A percentile compares a stretch with the other conserved stretches of the same genome.
These are phyloP conservation scores for Lycium ferocissimum DNA, from an alignment of 257 asterid genomes.

Conservation along the genomic window DNA sequence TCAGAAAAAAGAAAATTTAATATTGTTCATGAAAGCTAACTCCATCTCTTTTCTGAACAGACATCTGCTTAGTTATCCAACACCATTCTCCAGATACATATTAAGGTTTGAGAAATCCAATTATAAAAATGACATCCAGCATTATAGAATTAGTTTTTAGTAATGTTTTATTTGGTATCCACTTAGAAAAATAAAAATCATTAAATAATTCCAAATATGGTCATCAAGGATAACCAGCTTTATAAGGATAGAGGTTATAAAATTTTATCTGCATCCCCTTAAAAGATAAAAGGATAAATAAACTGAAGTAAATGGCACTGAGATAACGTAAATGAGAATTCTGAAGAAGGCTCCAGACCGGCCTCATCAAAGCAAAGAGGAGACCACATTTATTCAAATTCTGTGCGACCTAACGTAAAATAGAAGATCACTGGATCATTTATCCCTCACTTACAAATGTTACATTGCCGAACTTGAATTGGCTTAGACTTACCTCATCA, in stretches of 20 bases:
- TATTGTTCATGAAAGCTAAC: background rate
- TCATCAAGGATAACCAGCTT: conserved; percentile 19
- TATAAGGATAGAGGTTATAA: background rate
- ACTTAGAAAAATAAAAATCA: background rate
- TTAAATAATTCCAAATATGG: background rate
- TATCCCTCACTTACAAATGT: conserved; percentile 18
- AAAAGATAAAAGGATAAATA: background rate
- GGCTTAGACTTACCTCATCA: conserved; percentile 70
- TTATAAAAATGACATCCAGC: background rate
- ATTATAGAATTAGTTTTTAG: background rate
- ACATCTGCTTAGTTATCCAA: background rate
- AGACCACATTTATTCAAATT: conserved; percentile 71
- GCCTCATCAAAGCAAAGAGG: conserved; percentile 95
- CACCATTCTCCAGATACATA: background rate
- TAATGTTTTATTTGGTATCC: background rate
- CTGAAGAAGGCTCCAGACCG: conserved; percentile 91
- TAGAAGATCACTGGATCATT: conserved; percentile 30
- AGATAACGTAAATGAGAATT: conserved; percentile 76
- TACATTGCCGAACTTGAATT: conserved; percentile 24
- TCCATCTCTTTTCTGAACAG: background rate
- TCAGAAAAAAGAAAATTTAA: background rate
- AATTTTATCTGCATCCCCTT: background rate
- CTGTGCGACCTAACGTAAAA: conserved; percentile 75
- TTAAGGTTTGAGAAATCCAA: background rate
- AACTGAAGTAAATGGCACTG: background rate